Conservation (phyloP, 192 early-diverging fungal species). For the Diversispora eburnea region DNA sequence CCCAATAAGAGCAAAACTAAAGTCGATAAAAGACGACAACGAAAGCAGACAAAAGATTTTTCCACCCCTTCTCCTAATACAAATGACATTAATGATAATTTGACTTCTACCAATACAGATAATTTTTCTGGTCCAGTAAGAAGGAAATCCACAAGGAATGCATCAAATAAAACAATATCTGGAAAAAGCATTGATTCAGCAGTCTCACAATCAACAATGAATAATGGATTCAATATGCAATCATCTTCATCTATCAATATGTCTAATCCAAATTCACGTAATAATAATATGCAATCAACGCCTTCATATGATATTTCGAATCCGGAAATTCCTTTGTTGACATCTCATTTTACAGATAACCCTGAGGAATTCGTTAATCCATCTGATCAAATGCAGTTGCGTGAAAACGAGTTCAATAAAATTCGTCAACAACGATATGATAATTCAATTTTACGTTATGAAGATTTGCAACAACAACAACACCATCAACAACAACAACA, state of each 20-base stretch:
- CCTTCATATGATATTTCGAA: not conserved
- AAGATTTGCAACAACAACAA: not conserved
- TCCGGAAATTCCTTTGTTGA: not conserved
- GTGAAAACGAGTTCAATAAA: conserved; percentile 8
- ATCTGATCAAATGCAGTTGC: not conserved
- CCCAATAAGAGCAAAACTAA: conserved; percentile 26
- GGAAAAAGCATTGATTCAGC: not conserved
- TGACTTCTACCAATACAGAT: not conserved
- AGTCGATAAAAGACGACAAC: conserved; percentile 18
- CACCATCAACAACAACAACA: not conserved
- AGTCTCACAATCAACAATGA: not conserved
- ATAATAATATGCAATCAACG: not conserved
- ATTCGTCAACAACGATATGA: not conserved
- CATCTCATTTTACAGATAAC: not conserved
- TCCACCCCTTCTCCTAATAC: not conserved
- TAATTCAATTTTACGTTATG: not conserved
- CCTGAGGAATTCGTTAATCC: no score
- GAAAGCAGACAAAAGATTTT: not conserved
- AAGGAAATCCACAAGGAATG: conserved; percentile 9
- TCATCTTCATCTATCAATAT: conserved; percentile 3
- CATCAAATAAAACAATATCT: not conserved
- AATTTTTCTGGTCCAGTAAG: conserved; percentile 1
- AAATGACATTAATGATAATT: not conserved
- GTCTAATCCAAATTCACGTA: not conserved
- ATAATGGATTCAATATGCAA: not conserved